A percentile compares a stretch with the other conserved stretches of the same genome.
phyloP scores from a whole-genome alignment of 176 grass and related monocot species.

The Raddia guianensis region DNA sequence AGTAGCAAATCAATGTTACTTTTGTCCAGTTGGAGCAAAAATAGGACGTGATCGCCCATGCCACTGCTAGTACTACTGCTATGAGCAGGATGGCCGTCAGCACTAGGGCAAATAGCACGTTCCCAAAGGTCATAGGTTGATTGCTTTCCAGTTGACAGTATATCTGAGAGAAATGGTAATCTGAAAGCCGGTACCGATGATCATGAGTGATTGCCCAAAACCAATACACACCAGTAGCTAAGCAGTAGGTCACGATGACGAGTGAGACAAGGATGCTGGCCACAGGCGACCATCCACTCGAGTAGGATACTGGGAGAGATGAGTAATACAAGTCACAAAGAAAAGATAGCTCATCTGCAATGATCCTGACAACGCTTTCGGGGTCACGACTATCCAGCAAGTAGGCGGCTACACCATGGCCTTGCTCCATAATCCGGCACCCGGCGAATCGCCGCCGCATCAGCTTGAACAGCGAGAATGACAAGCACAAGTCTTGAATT shows the following conservation, averaged over 20 bases:
- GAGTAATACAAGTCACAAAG: background rate
- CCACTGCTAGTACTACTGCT: background rate
- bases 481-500: background rate
- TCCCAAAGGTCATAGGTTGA: background rate
- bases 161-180: no score
- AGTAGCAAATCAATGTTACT: background rate
- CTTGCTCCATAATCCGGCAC: background rate
- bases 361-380: background rate
- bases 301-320: background rate
- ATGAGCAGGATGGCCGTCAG: background rate
- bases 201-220: no score
- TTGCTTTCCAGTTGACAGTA: no score
- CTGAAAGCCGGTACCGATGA: no score
- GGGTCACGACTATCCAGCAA: background rate
- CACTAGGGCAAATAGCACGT: background rate
- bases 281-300: background rate
- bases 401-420: no score
- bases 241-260: background rate
- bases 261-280: background rate
- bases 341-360: background rate
- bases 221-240: no score
- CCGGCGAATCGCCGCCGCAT: background rate
- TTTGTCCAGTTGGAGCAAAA: background rate
- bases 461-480: no score
- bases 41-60: background rate